Evolutionary conservation across 306 rosid genomes (phyloP).

Genomic region (Nissolia schottii): DNA sequence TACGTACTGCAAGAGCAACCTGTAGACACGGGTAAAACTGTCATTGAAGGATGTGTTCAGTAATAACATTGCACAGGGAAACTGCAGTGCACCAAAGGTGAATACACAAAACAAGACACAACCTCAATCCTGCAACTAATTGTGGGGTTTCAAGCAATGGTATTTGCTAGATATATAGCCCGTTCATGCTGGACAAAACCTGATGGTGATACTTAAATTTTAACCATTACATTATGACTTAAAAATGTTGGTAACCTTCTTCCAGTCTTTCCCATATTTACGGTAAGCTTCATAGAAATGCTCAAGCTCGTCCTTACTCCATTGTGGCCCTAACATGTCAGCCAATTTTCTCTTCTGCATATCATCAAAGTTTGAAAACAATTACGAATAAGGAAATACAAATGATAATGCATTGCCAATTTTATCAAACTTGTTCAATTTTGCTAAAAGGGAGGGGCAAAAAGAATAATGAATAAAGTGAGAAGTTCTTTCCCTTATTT

Average conservation of each 20-base stretch:
- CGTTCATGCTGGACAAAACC: neutral
- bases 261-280: conserved; percentile 90
- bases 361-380: conserved; percentile 29
- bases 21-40: conserved; percentile 27
- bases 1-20: conserved; percentile 73
- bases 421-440: conserved; percentile 14
- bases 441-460: conserved; percentile 8
- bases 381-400: conserved; percentile 11
- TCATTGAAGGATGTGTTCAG: conserved; percentile 12
- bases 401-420: conserved; percentile 4
- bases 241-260: conserved; percentile 58
- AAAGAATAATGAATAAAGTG: neutral
- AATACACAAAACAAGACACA: conserved; percentile 20
- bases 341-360: conserved; percentile 90
- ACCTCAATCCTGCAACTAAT: conserved; percentile 11
- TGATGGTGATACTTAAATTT: conserved; percentile 8
- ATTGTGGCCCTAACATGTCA: conserved; percentile 85
- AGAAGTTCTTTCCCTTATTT: neutral
- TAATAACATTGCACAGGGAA: conserved; percentile 10
- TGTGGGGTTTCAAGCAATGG: conserved; percentile 7
- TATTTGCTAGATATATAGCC: conserved; percentile 8
- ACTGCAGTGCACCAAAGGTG: conserved; percentile 6
- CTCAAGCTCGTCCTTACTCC: conserved; percentile 82
- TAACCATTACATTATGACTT: conserved; percentile 6
- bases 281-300: conserved; percentile 85